phyloP scores from a whole-genome alignment of 495 filamentous ascomycete species.

The Penicillium diatomitis region DNA sequence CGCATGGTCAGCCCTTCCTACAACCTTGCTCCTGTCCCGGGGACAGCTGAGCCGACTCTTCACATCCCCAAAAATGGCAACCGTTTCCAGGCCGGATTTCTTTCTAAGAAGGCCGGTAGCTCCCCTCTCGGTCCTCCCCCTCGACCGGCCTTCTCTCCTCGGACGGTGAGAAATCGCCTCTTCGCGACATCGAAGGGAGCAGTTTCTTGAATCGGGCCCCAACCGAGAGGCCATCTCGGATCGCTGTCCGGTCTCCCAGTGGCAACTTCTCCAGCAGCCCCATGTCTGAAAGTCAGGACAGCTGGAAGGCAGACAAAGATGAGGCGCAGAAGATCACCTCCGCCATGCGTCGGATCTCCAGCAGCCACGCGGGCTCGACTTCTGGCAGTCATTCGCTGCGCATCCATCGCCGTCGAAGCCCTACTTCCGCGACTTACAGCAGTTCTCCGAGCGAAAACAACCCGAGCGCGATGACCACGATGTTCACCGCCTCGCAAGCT shows the following conservation, averaged over 20 bases:
- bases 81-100: conserved; percentile 84
- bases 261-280: conserved; percentile 38
- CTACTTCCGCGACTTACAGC: conserved; percentile 42
- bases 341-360: conserved; percentile 52
- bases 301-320: conserved; percentile 43
- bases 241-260: conserved; percentile 38
- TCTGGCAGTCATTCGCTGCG: conserved; percentile 24
- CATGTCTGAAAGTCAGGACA: conserved; percentile 29
- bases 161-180: conserved; percentile 55
- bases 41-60: conserved; percentile 23
- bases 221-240: conserved; percentile 38
- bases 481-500: conserved; percentile 63
- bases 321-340: conserved; percentile 52
- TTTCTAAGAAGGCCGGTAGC: conserved; percentile 62
- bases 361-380: conserved; percentile 20
- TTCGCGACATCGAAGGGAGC: conserved; percentile 55
- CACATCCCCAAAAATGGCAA: conserved; percentile 50
- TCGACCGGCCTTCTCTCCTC: conserved; percentile 50
- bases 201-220: conserved; percentile 49
- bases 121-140: conserved; percentile 56
- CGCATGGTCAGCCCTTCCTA: conserved; percentile 26
- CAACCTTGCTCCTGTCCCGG: conserved; percentile 23
- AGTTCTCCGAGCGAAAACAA: conserved; percentile 47
- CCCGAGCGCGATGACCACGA: conserved; percentile 8
- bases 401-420: conserved; percentile 54